A percentile compares a stretch with the other conserved stretches of the same genome.
Conservation (phyloP, 306 rosid species). For the Prunus padus region DNA sequence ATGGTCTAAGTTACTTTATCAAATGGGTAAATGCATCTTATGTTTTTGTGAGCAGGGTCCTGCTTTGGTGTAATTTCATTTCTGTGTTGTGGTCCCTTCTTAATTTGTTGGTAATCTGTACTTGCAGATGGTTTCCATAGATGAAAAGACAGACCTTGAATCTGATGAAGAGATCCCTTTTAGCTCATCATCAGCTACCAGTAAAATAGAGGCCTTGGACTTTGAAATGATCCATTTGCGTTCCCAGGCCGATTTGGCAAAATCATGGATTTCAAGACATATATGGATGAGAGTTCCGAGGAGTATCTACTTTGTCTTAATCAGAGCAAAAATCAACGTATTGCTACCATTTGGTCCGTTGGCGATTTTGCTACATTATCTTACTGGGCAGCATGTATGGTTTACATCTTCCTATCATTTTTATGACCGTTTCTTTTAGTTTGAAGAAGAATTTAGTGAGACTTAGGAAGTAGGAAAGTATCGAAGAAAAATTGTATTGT, state of each 20-base stretch:
- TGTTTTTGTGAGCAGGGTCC: neutral
- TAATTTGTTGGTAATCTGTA: neutral
- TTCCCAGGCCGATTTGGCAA: slow-evolving; percentile 27
- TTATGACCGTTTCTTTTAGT: slow-evolving; percentile 2
- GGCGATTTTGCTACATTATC: slow-evolving; percentile 68
- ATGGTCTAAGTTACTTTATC: neutral
- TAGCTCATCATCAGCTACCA: slow-evolving; percentile 36
- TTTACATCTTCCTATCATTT: slow-evolving; percentile 4
- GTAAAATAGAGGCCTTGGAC: slow-evolving; percentile 40
- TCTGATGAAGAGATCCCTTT: slow-evolving; percentile 60
- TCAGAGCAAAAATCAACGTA: slow-evolving; percentile 74
- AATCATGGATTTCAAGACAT: slow-evolving; percentile 34
- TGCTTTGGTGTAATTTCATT: neutral
- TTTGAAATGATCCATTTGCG: slow-evolving; percentile 43
- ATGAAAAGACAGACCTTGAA: slow-evolving; percentile 41
- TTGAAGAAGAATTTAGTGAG: slow-evolving; percentile 2
- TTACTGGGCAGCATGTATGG: slow-evolving; percentile 65
- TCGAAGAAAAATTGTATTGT: neutral
- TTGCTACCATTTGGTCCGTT: slow-evolving; percentile 83
- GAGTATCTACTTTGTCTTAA: slow-evolving; percentile 54
- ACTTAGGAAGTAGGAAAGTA: neutral
- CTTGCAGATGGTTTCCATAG: slow-evolving; percentile 54
- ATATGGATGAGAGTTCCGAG: slow-evolving; percentile 33
- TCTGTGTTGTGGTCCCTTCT: neutral
- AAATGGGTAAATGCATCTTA: neutral